Conservation (phyloP, 2,329 filamentous ascomycete species). For the Trichophyton mentagrophytes region DNA sequence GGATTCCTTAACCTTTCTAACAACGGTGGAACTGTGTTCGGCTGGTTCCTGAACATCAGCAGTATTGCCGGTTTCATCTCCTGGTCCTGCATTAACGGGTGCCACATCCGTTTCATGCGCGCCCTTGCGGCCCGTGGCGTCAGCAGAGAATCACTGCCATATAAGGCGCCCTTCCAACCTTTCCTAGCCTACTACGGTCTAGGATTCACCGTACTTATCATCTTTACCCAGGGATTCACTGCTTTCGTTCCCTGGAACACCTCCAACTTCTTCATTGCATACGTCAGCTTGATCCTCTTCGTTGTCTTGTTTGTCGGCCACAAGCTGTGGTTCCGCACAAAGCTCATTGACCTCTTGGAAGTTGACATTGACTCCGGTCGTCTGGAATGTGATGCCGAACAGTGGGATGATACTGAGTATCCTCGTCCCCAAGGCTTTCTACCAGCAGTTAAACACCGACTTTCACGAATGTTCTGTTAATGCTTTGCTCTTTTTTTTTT, state of each 20-base stretch:
- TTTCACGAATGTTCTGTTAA: slow-evolving; percentile 2
- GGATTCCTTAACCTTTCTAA: slow-evolving; percentile 57
- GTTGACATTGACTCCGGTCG: slow-evolving; percentile 35
- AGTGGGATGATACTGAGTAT: not conserved
- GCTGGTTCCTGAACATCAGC: slow-evolving; percentile 25
- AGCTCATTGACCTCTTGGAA: slow-evolving; percentile 27
- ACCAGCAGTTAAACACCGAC: not conserved
- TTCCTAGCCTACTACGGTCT: slow-evolving; percentile 54
- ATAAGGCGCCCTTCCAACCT: slow-evolving; percentile 49
- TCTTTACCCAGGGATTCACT: slow-evolving; percentile 57
- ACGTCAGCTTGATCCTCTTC: slow-evolving; percentile 54
- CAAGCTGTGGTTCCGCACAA: slow-evolving; percentile 36
- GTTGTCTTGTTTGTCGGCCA: slow-evolving; percentile 47
- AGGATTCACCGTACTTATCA: slow-evolving; percentile 51
- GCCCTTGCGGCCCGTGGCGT: slow-evolving; percentile 46
- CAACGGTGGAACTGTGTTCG: slow-evolving; percentile 48
- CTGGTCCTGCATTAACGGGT: slow-evolving; percentile 32
- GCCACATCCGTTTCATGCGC: slow-evolving; percentile 54
- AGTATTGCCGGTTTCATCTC: slow-evolving; percentile 27
- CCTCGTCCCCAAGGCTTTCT: slow-evolving; percentile 1
- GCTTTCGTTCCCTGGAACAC: slow-evolving; percentile 53
- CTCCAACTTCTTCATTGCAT: slow-evolving; percentile 50
- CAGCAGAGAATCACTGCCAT: slow-evolving; percentile 46
- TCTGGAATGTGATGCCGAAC: slow-evolving; percentile 22
- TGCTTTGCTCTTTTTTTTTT: not conserved